These are phyloP conservation scores for Podospora appendiculata DNA, from an alignment of 495 filamentous ascomycete genomes.

Conservation along the genomic window DNA sequence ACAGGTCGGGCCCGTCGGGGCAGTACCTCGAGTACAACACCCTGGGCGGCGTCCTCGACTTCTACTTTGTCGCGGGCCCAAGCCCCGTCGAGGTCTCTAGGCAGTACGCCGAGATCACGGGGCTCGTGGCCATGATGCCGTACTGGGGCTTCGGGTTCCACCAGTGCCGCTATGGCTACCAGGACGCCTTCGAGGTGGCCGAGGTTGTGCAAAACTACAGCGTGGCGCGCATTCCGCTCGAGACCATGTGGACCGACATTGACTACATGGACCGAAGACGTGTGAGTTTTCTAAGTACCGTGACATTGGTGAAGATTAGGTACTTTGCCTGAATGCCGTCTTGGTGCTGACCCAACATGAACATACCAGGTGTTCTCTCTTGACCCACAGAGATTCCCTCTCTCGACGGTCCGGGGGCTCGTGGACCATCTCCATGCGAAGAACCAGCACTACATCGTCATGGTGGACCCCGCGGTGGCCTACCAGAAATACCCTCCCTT, in stretches of 20 bases:
- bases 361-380: conserved; percentile 66
- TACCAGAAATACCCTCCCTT: conserved; percentile 60
- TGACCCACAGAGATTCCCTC: conserved; percentile 64
- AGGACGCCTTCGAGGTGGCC: conserved; percentile 68
- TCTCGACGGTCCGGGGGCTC: conserved; percentile 59
- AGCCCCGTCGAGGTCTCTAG: conserved; percentile 60
- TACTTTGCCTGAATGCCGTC: too few species aligned
- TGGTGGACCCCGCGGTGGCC: conserved; percentile 81
- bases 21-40: conserved; percentile 79
- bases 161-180: conserved; percentile 76
- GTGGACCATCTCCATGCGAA: conserved; percentile 64
- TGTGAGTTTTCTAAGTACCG: conserved; percentile 8
- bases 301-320: not conserved
- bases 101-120: conserved; percentile 68
- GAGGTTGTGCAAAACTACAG: conserved; percentile 78
- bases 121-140: conserved; percentile 67
- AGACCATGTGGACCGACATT: conserved; percentile 89
- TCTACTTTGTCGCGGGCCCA: conserved; percentile 77
- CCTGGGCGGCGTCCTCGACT: conserved; percentile 72
- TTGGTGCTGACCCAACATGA: too few species aligned
- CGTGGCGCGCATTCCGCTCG: conserved; percentile 65
- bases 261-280: conserved; percentile 65
- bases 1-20: conserved; percentile 40
- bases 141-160: conserved; percentile 85
- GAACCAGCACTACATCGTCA: conserved; percentile 74